Percentiles rank a stretch among this genome's conserved stretches.
Evolutionary conservation across 1,284 basidiomycete species (phyloP).

Genomic region (Boletellus sp.): DNA sequence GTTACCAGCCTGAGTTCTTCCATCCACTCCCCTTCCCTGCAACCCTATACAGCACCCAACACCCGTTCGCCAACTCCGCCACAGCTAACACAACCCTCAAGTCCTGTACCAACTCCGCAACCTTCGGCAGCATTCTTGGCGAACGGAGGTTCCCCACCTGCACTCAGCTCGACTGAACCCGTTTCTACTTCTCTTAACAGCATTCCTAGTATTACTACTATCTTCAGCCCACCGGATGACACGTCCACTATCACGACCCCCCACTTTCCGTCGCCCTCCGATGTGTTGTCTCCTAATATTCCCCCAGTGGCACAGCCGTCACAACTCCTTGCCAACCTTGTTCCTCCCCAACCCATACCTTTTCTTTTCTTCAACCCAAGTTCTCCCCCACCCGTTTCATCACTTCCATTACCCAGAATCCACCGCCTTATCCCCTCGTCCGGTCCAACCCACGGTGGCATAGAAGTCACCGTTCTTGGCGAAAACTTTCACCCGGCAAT

Average conservation of each 20-base stretch:
- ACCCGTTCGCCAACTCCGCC: slow-evolving; percentile 52
- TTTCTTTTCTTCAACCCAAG: slow-evolving; percentile 60
- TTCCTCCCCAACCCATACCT: slow-evolving; percentile 37
- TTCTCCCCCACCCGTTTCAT: slow-evolving; percentile 41
- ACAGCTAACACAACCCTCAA: slow-evolving; percentile 18
- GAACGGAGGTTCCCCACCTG: slow-evolving; percentile 6
- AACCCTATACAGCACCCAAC: slow-evolving; percentile 35
- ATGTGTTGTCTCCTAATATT: slow-evolving; percentile 18
- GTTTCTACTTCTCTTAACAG: slow-evolving; percentile 11
- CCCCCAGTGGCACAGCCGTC: slow-evolving; percentile 17
- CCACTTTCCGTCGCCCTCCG: slow-evolving; percentile 16
- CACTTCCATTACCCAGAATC: slow-evolving; percentile 61
- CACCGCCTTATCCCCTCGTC: slow-evolving; percentile 86
- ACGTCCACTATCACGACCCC: slow-evolving; percentile 14
- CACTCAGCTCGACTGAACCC: slow-evolving; percentile 11
- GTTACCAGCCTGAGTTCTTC: slow-evolving; percentile 50
- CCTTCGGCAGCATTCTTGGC: slow-evolving; percentile 5
- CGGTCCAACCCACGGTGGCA: slow-evolving; percentile 91
- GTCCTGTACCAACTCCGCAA: slow-evolving; percentile 9
- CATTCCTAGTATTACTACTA: slow-evolving; percentile 4
- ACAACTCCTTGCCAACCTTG: slow-evolving; percentile 17
- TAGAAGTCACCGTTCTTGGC: slow-evolving; percentile 92
- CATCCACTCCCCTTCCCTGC: slow-evolving; percentile 38
- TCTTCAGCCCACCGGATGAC: slow-evolving; percentile 16
- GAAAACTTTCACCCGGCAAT: slow-evolving; percentile 78